These are phyloP conservation scores for Cutaneotrichosporon sp. DNA, from an alignment of 1,284 basidiomycete species.

Conservation along the genomic window DNA sequence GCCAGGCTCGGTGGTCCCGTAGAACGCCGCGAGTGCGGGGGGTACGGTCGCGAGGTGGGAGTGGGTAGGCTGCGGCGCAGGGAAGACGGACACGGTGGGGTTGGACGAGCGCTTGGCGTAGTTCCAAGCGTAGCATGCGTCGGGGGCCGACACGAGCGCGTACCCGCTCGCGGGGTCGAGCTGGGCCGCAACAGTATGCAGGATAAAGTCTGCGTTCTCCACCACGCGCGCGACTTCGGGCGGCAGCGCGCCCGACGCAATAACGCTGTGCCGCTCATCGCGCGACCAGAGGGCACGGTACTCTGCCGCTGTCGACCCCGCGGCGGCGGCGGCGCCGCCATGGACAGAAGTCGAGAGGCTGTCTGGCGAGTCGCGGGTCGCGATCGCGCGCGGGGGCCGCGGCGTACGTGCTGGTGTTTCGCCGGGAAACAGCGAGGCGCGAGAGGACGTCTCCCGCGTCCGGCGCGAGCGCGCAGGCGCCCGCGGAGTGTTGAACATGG, in stretches of 20 bases:
- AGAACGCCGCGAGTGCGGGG: slow-evolving; percentile 35
- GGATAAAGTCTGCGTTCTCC: slow-evolving; percentile 39
- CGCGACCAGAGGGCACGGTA: slow-evolving; percentile 32
- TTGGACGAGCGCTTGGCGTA: slow-evolving; percentile 44
- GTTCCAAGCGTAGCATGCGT: slow-evolving; percentile 48
- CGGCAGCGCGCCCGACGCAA: slow-evolving; percentile 29
- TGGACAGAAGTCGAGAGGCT: too few relatives aligned
- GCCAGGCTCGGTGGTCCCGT: slow-evolving; percentile 45
- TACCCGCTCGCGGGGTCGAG: slow-evolving; percentile 46
- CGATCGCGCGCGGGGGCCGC: background rate
- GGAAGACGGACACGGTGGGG: slow-evolving; percentile 41
- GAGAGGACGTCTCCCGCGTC: background rate
- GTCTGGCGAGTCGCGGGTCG: background rate
- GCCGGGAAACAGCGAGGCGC: background rate
- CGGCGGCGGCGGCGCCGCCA: background rate
- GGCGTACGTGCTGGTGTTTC: background rate
- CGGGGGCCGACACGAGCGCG: slow-evolving; percentile 41
- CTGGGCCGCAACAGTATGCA: slow-evolving; percentile 36
- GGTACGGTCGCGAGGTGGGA: slow-evolving; percentile 24
- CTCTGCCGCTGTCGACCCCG: slow-evolving; percentile 1
- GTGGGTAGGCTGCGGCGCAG: slow-evolving; percentile 30
- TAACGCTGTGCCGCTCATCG: slow-evolving; percentile 31
- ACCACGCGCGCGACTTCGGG: slow-evolving; percentile 32
- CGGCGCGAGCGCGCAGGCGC: slow-evolving; percentile 3
- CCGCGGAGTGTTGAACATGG: slow-evolving; percentile 5